Conservation (phyloP, 257 asterid species). For the Cinchona pubescens region DNA sequence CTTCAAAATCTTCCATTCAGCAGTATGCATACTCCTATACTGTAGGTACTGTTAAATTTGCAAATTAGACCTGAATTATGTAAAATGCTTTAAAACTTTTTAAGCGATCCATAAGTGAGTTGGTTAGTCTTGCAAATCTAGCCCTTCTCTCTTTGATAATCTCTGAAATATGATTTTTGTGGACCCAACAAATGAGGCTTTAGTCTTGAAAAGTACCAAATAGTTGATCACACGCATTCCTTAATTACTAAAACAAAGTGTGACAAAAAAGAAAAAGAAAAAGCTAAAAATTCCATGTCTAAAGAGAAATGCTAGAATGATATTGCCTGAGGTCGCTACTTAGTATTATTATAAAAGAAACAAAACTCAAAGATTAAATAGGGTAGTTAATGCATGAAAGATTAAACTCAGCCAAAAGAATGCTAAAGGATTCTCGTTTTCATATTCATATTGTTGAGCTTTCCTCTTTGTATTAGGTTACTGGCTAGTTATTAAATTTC, state of each 20-base stretch:
- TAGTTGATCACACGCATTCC: background rate
- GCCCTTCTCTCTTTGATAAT: background rate
- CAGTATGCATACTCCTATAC: too few relatives aligned
- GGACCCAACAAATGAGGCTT: constrained; percentile 15
- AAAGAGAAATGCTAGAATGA: constrained; percentile 5
- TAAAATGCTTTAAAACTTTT: too few relatives aligned
- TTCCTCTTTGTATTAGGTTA: background rate
- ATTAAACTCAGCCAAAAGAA: background rate
- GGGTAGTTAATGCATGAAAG: background rate
- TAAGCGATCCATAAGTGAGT: too few relatives aligned
- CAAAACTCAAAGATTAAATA: background rate
- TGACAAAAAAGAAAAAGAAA: constrained; percentile 11
- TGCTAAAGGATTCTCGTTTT: background rate
- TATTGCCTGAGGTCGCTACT: constrained; percentile 2
- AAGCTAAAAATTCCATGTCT: constrained; percentile 9
- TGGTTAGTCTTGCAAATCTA: background rate
- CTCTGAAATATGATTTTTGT: constrained; percentile 14
- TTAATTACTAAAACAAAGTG: background rate
- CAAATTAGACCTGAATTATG: too few relatives aligned
- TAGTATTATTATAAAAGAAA: background rate
- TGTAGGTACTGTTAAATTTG: too few relatives aligned
- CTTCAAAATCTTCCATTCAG: too few relatives aligned
- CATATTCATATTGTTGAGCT: background rate
- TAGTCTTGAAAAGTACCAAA: background rate
- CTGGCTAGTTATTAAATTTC: background rate